Conservation (phyloP, 2,329 filamentous ascomycete genomes). For the Nemania bipapillata region DNA sequence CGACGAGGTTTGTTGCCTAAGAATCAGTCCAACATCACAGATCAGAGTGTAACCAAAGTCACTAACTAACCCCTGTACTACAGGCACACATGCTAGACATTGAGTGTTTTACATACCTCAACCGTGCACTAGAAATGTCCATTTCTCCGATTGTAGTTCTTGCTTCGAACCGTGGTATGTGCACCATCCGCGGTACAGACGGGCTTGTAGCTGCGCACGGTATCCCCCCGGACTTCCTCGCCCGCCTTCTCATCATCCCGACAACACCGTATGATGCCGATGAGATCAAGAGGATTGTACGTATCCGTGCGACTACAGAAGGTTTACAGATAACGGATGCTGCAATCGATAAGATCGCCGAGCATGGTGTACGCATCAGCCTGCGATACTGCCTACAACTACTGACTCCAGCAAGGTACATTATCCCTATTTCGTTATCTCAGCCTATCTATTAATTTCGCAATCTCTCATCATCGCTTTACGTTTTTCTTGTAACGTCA, state of each 20-base stretch:
- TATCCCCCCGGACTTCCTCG: slow-evolving; percentile 91
- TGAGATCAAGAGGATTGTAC: slow-evolving; percentile 93
- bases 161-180: slow-evolving; percentile 94
- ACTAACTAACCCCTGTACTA: slow-evolving; percentile 36
- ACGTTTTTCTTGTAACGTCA: slow-evolving; percentile 26
- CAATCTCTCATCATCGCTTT: not conserved
- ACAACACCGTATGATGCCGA: slow-evolving; percentile 87
- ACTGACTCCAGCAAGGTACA: slow-evolving; percentile 81
- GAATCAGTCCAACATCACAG: slow-evolving; percentile 13
- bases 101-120: slow-evolving; percentile 98
- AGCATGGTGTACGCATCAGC: slow-evolving; percentile 88
- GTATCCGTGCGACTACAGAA: slow-evolving; percentile 84
- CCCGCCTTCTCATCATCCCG: slow-evolving; percentile 93
- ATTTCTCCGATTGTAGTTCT: slow-evolving; percentile 98
- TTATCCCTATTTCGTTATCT: slow-evolving; percentile 30
- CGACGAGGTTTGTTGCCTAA: slow-evolving; percentile 76
- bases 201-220: slow-evolving; percentile 88
- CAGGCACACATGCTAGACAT: slow-evolving; percentile 99
- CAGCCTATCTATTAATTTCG: slow-evolving; percentile 20
- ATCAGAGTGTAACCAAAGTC: slow-evolving; percentile 16
- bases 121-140: slow-evolving; percentile 93
- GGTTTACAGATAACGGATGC: slow-evolving; percentile 80
- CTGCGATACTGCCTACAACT: slow-evolving; percentile 93
- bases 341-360: slow-evolving; percentile 86
- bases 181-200: slow-evolving; percentile 87